Evolutionary conservation across 1,284 basidiomycete genomes (phyloP).

Genomic region (Xerocomus amazonicus): DNA sequence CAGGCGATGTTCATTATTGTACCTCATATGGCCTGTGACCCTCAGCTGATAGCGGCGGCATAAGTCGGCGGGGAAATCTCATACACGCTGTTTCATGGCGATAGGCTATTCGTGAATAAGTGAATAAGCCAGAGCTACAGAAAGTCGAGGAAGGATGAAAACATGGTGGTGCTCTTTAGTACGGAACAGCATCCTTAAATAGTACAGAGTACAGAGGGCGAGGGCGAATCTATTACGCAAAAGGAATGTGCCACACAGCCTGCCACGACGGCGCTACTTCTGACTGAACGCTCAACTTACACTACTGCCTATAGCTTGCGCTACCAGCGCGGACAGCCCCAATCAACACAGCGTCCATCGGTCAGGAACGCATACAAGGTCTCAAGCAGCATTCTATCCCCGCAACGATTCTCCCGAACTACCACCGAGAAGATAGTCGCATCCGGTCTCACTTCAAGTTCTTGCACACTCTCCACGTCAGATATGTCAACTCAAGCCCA

Average conservation of each 20-base stretch:
- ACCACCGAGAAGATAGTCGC: not conserved
- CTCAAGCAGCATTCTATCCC: not conserved
- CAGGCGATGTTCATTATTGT: not conserved
- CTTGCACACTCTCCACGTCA: not conserved
- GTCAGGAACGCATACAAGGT: not conserved
- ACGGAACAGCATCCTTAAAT: too few species aligned
- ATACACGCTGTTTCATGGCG: too few species aligned
- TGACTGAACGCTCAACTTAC: not conserved
- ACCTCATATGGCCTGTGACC: not conserved
- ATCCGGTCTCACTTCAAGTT: not conserved
- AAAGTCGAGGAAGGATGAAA: too few species aligned
- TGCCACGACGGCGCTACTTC: not conserved
- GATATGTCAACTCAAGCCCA: conserved; percentile 27
- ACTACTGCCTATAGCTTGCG: not conserved
- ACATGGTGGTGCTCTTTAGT: too few species aligned
- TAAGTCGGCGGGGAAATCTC: too few species aligned
- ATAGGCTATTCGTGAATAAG: too few species aligned
- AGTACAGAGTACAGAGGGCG: too few species aligned
- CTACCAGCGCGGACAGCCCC: conserved; percentile 1
- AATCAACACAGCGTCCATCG: not conserved
- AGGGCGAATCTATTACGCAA: too few species aligned
- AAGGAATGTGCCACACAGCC: conserved; percentile 2
- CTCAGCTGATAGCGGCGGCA: too few species aligned
- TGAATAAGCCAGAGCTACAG: too few species aligned
- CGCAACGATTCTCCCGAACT: not conserved